These are phyloP conservation scores for Fragaria vesca DNA, from an alignment of 306 rosid species.

Conservation along the genomic window DNA sequence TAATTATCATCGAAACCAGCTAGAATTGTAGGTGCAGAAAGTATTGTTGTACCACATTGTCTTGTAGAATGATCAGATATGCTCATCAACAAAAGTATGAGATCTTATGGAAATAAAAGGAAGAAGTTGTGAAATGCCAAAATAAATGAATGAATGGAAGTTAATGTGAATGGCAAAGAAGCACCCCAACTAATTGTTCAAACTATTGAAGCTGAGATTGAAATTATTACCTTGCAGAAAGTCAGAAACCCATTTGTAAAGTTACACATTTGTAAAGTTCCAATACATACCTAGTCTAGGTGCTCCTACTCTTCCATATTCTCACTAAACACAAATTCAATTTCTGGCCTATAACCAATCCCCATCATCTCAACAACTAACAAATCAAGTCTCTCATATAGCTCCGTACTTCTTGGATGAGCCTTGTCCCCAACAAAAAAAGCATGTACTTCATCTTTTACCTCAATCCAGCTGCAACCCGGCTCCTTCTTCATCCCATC, in stretches of 20 bases:
- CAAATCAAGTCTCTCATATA: conserved; percentile 53
- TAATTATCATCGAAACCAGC: neutral
- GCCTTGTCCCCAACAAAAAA: conserved; percentile 84
- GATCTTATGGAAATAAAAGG: neutral
- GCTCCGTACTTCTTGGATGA: conserved; percentile 71
- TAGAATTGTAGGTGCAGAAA: neutral
- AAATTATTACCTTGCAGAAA: neutral
- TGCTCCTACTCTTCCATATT: conserved; percentile 30
- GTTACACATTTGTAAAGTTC: neutral
- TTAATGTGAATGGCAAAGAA: neutral
- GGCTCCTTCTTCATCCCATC: conserved; percentile 72
- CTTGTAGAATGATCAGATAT: neutral
- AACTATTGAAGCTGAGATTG: neutral
- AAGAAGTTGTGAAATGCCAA: neutral
- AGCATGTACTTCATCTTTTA: conserved; percentile 67
- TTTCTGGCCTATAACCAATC: conserved; percentile 47
- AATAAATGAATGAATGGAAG: neutral
- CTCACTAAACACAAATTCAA: conserved; percentile 42
- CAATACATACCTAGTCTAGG: conserved; percentile 18
- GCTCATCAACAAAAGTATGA: neutral
- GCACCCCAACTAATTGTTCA: neutral
- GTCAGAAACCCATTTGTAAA: neutral
- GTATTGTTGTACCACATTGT: neutral
- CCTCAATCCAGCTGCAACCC: conserved; percentile 95
- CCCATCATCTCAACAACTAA: conserved; percentile 66